Percentiles rank a stretch among this genome's conserved stretches.
Conservation (phyloP, 1,284 basidiomycete species). For the Ceratobasidium sp. region DNA sequence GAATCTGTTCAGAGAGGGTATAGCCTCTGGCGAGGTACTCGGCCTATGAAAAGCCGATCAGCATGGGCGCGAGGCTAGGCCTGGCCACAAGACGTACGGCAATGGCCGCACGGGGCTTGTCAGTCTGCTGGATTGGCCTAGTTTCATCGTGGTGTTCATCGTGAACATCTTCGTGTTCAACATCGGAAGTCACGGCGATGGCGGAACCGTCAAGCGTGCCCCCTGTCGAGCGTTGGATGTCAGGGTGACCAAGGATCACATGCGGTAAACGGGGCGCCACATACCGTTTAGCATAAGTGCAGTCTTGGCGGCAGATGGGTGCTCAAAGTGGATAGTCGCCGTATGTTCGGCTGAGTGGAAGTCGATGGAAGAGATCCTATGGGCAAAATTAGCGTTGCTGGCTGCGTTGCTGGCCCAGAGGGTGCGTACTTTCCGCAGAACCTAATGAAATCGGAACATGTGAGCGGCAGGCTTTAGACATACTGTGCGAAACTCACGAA, state of each 20-base stretch:
- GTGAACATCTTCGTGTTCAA: conserved; percentile 61
- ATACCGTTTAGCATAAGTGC: conserved; percentile 71
- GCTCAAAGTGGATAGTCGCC: conserved; percentile 75
- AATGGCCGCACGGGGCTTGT: conserved; percentile 84
- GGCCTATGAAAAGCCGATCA: conserved; percentile 59
- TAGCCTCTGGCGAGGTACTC: conserved; percentile 92
- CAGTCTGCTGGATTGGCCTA: conserved; percentile 67
- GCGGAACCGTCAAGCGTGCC: conserved; percentile 69
- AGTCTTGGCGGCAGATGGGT: conserved; percentile 77
- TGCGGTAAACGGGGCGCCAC: background rate
- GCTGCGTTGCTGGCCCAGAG: conserved; percentile 9
- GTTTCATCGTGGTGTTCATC: conserved; percentile 51
- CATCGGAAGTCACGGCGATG: conserved; percentile 70
- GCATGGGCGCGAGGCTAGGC: background rate
- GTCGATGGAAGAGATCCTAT: conserved; percentile 65
- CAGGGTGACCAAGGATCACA: no score
- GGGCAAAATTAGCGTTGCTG: conserved; percentile 21
- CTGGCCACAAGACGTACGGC: conserved; percentile 47
- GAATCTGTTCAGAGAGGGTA: conserved; percentile 74
- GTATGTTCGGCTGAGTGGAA: conserved; percentile 53
- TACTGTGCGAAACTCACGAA: conserved; percentile 59
- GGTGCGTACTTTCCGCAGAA: conserved; percentile 74
- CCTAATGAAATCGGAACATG: conserved; percentile 52
- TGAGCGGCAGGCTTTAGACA: conserved; percentile 43
- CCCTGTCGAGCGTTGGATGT: conserved; percentile 47